Percentiles rank a stretch among this genome's conserved stretches.
Conservation (phyloP, 306 rosid species). For the Rosa persica region DNA sequence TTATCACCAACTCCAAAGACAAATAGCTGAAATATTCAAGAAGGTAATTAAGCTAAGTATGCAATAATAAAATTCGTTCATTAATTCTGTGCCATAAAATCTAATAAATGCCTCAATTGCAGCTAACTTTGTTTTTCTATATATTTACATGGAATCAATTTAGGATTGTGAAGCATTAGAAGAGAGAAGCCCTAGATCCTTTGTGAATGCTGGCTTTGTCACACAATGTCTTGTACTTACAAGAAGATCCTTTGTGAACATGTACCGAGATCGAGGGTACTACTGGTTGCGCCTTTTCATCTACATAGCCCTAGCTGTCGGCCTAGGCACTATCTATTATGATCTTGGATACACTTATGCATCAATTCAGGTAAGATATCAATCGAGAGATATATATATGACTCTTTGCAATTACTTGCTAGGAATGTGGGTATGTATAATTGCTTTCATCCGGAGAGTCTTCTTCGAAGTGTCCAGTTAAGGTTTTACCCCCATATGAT, state of each 20-base stretch:
- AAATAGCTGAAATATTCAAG: conserved; percentile 36
- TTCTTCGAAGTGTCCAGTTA: too few relatives aligned
- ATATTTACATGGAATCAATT: background rate
- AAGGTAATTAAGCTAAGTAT: conserved; percentile 19
- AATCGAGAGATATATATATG: background rate
- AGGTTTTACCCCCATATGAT: too few relatives aligned
- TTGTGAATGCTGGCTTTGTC: conserved; percentile 36
- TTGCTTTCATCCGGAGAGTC: too few relatives aligned
- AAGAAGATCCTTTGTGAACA: conserved; percentile 55
- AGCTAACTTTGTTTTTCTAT: background rate
- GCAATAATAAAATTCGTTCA: background rate
- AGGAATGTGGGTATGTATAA: too few relatives aligned
- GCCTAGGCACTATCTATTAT: conserved; percentile 47
- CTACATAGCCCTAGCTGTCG: conserved; percentile 32
- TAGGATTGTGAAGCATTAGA: conserved; percentile 29
- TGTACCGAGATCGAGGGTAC: conserved; percentile 63
- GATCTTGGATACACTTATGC: conserved; percentile 26
- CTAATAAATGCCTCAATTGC: background rate
- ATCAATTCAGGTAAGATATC: conserved; percentile 48
- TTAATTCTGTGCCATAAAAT: too few relatives aligned
- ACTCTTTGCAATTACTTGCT: background rate
- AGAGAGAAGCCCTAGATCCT: conserved; percentile 28
- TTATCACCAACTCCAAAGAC: conserved; percentile 32
- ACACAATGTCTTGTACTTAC: conserved; percentile 52
- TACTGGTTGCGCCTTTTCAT: conserved; percentile 63